phyloP scores from a whole-genome alignment of 768 basidiomycete genomes.

The Collybia sordida region DNA sequence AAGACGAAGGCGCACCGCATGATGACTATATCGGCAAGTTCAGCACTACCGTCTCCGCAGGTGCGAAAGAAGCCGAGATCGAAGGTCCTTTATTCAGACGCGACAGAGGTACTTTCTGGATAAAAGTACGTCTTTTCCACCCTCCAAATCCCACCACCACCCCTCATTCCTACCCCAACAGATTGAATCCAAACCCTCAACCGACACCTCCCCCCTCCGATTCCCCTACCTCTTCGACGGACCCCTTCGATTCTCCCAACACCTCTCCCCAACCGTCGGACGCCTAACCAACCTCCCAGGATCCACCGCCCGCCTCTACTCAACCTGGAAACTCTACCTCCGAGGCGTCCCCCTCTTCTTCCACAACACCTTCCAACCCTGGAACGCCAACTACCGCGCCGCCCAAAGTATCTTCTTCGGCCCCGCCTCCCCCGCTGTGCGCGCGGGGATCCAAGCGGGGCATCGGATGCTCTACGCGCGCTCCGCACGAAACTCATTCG shows the following conservation, averaged over 20 bases:
- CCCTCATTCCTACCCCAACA: slow-evolving; percentile 18
- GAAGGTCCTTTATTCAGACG: slow-evolving; percentile 49
- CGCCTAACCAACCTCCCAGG: slow-evolving; percentile 48
- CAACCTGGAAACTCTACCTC: slow-evolving; percentile 79
- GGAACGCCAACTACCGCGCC: slow-evolving; percentile 67
- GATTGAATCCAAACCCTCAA: slow-evolving; percentile 56
- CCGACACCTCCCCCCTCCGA: slow-evolving; percentile 31
- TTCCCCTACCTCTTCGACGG: slow-evolving; percentile 71
- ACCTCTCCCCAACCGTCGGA: slow-evolving; percentile 72
- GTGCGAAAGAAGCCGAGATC: slow-evolving; percentile 66
- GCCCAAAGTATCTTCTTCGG: slow-evolving; percentile 73
- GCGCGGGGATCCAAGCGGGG: slow-evolving; percentile 68
- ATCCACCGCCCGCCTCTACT: slow-evolving; percentile 63
- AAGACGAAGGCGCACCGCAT: slow-evolving; percentile 54
- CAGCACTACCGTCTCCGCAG: slow-evolving; percentile 48
- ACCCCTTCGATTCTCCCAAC: slow-evolving; percentile 68
- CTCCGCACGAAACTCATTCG: slow-evolving; percentile 60
- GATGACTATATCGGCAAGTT: slow-evolving; percentile 71
- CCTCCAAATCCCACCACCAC: background rate
- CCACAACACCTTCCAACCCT: slow-evolving; percentile 56
- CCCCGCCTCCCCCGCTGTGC: slow-evolving; percentile 59
- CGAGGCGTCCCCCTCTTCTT: slow-evolving; percentile 60
- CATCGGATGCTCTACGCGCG: slow-evolving; percentile 77
- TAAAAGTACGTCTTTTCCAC: slow-evolving; percentile 47
- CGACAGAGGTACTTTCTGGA: slow-evolving; percentile 62